Base-by-base conservation (phyloP, 2,329 filamentous ascomycete species). In the Fusarium anthophilum region DNA sequence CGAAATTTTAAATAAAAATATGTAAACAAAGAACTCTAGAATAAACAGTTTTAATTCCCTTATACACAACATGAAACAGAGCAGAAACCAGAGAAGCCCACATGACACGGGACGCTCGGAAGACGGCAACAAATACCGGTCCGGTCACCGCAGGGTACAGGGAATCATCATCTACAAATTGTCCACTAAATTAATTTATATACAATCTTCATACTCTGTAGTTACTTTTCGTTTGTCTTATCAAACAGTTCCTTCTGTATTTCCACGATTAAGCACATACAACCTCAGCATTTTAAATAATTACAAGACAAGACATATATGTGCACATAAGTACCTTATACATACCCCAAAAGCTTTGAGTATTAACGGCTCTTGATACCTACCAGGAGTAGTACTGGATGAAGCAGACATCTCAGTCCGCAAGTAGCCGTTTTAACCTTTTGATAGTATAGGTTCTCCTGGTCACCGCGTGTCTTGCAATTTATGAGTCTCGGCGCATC, bases 1-100 rank as follows among this genome's bases (percentile, higher is more conserved):
- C 1, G 14, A 12, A n/a, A 15, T 3, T 2, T 6, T 12, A 5
- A 12, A 17, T 26, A 3, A 9, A 22, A 38, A 26, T 13, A 12
- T 11, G 13, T 3, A 8, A 24, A 24, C 6, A 22, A 10, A 53
- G 7, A 14, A 6, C 12, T 37, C n/a, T 37, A 12, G 50, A 3
- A 20, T 20, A 11, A 17, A 35, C 12, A 37, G n/a, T 4, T 20
- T 20, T 37, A 3, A 20, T 11, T 45, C 9, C 22, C 17, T 10
- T 5, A 13, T 20, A 18, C 11, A 5, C 18, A 58, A 47, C 18
- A 20, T 14, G 32, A 58, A 11, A 58, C 18, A 3, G 41, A 20
- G 24, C 24, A 26, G 41, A 37, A 32, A n/a, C 26, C 14, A 20
- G n/a, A 37, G 30, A 37, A 50, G 41, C 30, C 30, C 41, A 38